A percentile compares a stretch with the other conserved stretches of the same genome.
These are phyloP conservation scores for Botrytis sinoallii DNA, from an alignment of 2,329 filamentous ascomycete genomes.

Conservation along the genomic window DNA sequence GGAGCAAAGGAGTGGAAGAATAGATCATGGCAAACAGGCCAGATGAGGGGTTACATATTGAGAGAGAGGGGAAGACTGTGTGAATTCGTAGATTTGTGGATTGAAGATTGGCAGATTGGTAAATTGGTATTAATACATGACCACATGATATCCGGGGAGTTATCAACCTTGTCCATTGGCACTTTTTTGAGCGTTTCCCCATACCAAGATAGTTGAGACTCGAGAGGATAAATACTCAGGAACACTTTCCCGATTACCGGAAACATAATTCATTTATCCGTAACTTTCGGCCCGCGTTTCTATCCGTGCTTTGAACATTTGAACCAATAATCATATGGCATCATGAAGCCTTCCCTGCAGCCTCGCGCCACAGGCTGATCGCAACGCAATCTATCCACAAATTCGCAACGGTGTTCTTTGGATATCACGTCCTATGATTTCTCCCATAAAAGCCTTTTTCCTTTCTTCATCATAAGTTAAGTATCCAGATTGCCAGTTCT, in stretches of 20 bases:
- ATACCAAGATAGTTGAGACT: neutral
- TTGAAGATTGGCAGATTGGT: neutral
- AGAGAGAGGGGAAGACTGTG: neutral
- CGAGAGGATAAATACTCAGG: slow-evolving; percentile 7
- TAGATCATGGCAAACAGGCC: neutral
- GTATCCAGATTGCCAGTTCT: slow-evolving; percentile 23
- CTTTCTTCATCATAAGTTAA: slow-evolving; percentile 22
- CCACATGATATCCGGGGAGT: neutral
- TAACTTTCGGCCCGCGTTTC: slow-evolving; percentile 8
- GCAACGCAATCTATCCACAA: slow-evolving; percentile 24
- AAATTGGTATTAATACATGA: neutral
- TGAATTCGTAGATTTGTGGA: neutral
- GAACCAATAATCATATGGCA: neutral
- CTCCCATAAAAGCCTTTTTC: neutral
- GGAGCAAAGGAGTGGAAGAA: neutral
- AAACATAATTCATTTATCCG: slow-evolving; percentile 17
- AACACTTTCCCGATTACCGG: slow-evolving; percentile 7
- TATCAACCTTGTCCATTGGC: neutral
- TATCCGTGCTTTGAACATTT: neutral
- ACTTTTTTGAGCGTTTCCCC: neutral
- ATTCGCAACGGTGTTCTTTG: slow-evolving; percentile 22
- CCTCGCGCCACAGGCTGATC: slow-evolving; percentile 34
- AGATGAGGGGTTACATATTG: neutral
- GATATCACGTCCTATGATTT: slow-evolving; percentile 4
- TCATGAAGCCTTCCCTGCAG: slow-evolving; percentile 24